A percentile compares a stretch with the other conserved stretches of the same genome.
Conservation (phyloP, 2,329 filamentous ascomycete species). For the Sporothrix brunneoviolacea region DNA sequence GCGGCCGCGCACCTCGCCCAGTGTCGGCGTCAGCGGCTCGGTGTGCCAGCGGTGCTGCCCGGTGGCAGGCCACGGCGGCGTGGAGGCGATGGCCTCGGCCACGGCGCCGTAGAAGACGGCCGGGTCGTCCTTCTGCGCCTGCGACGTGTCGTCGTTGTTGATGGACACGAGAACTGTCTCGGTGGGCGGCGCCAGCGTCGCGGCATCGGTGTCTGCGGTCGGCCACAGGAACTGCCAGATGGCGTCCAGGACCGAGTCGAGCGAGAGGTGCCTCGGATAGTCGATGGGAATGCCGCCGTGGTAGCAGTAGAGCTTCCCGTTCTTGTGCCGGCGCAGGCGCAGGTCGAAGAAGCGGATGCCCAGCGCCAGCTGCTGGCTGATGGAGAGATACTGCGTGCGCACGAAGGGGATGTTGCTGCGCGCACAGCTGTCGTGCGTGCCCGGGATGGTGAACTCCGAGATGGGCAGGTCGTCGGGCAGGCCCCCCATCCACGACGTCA, state of each 20-base stretch:
- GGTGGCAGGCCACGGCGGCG: conserved; percentile 24
- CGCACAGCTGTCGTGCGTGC: conserved; percentile 62
- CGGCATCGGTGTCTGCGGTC: conserved; percentile 26
- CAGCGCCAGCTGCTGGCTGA: conserved; percentile 58
- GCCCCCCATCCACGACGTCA: conserved; percentile 56
- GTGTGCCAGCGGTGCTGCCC: conserved; percentile 51
- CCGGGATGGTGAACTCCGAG: conserved; percentile 61
- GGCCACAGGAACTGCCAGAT: conserved; percentile 53
- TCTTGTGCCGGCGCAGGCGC: conserved; percentile 33
- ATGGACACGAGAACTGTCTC: conserved; percentile 63
- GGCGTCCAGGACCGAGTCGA: conserved; percentile 52
- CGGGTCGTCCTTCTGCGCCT: conserved; percentile 45
- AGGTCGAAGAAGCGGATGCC: conserved; percentile 67
- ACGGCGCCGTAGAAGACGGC: conserved; percentile 34
- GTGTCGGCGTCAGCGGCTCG: conserved; percentile 49
- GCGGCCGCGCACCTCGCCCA: conserved; percentile 59
- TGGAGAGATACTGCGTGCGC: conserved; percentile 61
- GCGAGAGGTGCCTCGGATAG: conserved; percentile 54
- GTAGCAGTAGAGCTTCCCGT: conserved; percentile 55
- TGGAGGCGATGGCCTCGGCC: conserved; percentile 48
- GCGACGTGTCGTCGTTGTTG: conserved; percentile 60
- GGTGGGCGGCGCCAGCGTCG: conserved; percentile 36
- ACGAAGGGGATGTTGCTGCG: conserved; percentile 49
- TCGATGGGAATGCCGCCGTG: conserved; percentile 65
- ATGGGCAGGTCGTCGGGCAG: conserved; percentile 51